These are phyloP conservation scores for Candida maesae DNA, from an alignment of 805 yeast genomes.

Conservation along the genomic window DNA sequence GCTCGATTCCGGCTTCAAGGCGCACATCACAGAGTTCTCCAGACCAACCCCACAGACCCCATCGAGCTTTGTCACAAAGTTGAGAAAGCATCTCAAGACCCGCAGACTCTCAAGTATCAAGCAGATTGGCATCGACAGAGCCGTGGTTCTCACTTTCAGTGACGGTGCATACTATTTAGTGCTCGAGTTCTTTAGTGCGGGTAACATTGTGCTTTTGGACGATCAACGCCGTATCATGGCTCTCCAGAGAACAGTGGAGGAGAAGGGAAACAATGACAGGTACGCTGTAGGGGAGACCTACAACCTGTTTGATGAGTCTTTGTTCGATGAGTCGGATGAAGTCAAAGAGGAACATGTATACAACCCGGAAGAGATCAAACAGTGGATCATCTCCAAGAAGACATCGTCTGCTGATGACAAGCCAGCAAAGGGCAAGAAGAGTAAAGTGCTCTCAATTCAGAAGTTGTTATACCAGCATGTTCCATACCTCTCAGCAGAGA, in stretches of 20 bases:
- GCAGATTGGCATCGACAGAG: conserved; percentile 77
- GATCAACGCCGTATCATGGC: conserved; percentile 62
- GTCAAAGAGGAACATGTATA: conserved; percentile 4
- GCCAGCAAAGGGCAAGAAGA: conserved; percentile 30
- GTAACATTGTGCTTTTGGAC: conserved; percentile 80
- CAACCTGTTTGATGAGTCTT: conserved; percentile 49
- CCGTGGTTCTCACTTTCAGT: conserved; percentile 78
- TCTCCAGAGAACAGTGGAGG: conserved; percentile 74
- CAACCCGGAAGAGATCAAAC: conserved; percentile 18
- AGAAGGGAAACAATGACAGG: conserved; percentile 56
- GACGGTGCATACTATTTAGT: conserved; percentile 78
- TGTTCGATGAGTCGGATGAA: conserved; percentile 34
- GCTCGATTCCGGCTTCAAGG: conserved; percentile 81
- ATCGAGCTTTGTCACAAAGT: conserved; percentile 77
- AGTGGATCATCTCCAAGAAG: conserved; percentile 26
- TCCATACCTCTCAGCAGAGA: conserved; percentile 74
- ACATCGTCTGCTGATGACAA: background rate
- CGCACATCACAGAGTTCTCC: conserved; percentile 75
- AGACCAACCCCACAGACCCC: conserved; percentile 81
- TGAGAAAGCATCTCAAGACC: conserved; percentile 82
- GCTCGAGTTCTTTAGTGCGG: conserved; percentile 92
- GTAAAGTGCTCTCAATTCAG: conserved; percentile 57
- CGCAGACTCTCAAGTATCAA: conserved; percentile 68
- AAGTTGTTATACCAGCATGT: conserved; percentile 64
- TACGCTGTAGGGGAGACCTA: conserved; percentile 77